phyloP scores from a whole-genome alignment of 257 asterid species.

The Prunella vulgaris region DNA sequence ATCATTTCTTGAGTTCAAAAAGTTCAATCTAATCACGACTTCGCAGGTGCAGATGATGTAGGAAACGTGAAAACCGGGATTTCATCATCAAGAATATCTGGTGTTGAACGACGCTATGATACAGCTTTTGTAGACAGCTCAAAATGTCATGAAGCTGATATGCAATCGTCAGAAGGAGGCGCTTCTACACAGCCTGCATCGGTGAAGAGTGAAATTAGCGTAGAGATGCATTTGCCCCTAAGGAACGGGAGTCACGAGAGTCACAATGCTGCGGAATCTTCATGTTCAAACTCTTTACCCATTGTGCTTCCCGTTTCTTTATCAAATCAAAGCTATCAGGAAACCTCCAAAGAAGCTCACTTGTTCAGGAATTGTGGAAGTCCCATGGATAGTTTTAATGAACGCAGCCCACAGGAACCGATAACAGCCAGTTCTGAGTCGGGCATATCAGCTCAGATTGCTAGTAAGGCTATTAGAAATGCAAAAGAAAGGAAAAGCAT shows the following conservation, averaged over 20 bases:
- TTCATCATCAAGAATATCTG: constrained; percentile 27
- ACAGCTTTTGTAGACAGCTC: constrained; percentile 19
- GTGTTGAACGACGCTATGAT: constrained; percentile 23
- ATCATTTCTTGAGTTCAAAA: constrained; percentile 10
- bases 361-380: constrained; percentile 24
- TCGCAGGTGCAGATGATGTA: neutral
- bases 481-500: constrained; percentile 16
- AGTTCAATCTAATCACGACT: neutral
- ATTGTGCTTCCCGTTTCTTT: constrained; percentile 22
- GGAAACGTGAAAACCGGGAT: constrained; percentile 6
- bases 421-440: constrained; percentile 37
- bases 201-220: constrained; percentile 36
- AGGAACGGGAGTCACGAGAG: constrained; percentile 15
- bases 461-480: constrained; percentile 21
- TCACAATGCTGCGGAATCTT: constrained; percentile 30
- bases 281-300: constrained; percentile 42
- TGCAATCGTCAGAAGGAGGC: constrained; percentile 24
- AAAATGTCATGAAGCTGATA: constrained; percentile 22
- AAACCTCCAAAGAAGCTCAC: constrained; percentile 28
- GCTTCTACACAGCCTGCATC: constrained; percentile 13
- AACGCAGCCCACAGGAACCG: constrained; percentile 21
- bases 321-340: constrained; percentile 23
- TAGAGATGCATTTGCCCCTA: constrained; percentile 21
- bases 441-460: constrained; percentile 31
- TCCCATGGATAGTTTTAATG: constrained; percentile 29